phyloP scores from a whole-genome alignment of 257 asterid genomes.

The Plectranthus barbatus region DNA sequence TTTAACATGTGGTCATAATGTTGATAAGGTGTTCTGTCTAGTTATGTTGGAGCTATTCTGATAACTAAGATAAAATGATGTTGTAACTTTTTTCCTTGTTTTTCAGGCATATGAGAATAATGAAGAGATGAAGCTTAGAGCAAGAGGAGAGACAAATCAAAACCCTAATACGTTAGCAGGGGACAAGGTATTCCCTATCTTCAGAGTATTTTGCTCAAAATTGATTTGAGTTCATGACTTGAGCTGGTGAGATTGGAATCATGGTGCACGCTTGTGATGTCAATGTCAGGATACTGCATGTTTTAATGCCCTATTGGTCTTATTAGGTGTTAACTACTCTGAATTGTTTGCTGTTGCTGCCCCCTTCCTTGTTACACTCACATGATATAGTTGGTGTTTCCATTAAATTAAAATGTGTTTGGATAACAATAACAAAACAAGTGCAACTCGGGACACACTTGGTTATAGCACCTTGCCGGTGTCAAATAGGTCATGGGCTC shows the following conservation, averaged over 20 bases:
- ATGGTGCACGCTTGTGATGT: conserved; percentile 2
- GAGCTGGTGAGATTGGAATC: not conserved
- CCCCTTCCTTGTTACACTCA: not conserved
- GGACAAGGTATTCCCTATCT: conserved; percentile 61
- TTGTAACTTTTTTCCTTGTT: conserved; percentile 1
- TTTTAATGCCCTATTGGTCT: not conserved
- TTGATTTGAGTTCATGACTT: conserved; percentile 14
- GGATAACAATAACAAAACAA: not conserved
- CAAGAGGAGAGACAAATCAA: conserved; percentile 51
- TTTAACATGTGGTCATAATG: not conserved
- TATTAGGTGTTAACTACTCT: not conserved
- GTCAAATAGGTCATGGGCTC: too few species aligned
- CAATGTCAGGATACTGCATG: not conserved
- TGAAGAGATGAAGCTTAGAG: conserved; percentile 53
- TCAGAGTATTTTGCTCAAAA: not conserved
- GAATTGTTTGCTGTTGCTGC: too few species aligned
- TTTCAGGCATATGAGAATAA: conserved; percentile 68
- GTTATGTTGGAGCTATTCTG: conserved; percentile 9
- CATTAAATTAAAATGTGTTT: not conserved
- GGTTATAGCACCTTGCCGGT: too few species aligned
- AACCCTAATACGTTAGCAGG: conserved; percentile 36
- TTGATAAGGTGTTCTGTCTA: conserved; percentile 7
- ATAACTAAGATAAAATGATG: conserved; percentile 1
- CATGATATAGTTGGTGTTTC: not conserved
- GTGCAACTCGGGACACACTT: too few species aligned